Percentiles rank a stretch among this genome's conserved stretches.
These are phyloP conservation scores for Aureoboletus auriporus DNA, from an alignment of 768 basidiomycete genomes.

Conservation along the genomic window DNA sequence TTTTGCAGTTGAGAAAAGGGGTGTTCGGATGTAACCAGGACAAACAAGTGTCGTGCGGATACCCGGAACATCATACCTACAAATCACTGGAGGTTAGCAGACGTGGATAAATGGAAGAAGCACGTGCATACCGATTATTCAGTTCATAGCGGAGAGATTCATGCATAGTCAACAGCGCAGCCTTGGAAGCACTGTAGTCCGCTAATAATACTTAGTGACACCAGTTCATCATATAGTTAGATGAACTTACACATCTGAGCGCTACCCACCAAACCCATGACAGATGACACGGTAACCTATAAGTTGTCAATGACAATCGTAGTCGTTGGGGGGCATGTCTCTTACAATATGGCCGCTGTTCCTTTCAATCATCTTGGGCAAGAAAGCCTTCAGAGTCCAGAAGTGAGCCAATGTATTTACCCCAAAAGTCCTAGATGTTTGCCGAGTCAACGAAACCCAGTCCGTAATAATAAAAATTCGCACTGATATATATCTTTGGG, in stretches of 20 bases:
- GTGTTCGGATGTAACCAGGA: constrained; percentile 76
- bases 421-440: constrained; percentile 66
- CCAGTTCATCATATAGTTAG: neutral
- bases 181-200: constrained; percentile 92
- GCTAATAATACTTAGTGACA: constrained; percentile 39
- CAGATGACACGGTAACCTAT: constrained; percentile 76
- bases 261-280: constrained; percentile 64
- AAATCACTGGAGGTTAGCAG: constrained; percentile 1
- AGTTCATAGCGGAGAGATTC: constrained; percentile 88
- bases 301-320: constrained; percentile 12
- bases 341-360: constrained; percentile 83
- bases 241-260: constrained; percentile 68
- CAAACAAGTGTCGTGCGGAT: constrained; percentile 88
- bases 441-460: neutral
- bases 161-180: constrained; percentile 76
- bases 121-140: constrained; percentile 56
- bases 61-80: constrained; percentile 63
- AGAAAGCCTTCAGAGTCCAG: constrained; percentile 89
- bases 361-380: constrained; percentile 77
- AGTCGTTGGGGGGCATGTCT: constrained; percentile 5
- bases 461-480: constrained; percentile 48
- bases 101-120: neutral
- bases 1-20: constrained; percentile 63
- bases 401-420: constrained; percentile 89
- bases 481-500: constrained; percentile 81